Conservation (phyloP, 306 rosid genomes). For the Lotus japonicus region DNA sequence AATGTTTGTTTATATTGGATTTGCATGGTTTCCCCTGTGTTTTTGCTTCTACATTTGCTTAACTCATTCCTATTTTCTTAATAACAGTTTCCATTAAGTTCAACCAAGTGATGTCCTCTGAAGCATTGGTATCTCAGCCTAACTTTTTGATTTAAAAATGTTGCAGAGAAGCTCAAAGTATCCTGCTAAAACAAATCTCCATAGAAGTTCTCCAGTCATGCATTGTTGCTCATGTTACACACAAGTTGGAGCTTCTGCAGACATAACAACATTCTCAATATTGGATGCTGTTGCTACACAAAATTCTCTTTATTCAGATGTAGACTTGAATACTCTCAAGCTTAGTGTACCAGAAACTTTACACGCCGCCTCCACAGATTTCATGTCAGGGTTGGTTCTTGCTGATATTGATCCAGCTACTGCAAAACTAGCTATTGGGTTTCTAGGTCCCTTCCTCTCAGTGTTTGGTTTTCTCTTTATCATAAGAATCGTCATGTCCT, state of each 20-base stretch:
- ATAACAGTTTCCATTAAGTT: background rate
- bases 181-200: conserved; percentile 22
- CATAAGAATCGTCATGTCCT: conserved; percentile 85
- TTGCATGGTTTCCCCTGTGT: background rate
- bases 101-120: background rate
- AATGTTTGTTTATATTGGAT: background rate
- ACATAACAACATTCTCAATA: background rate
- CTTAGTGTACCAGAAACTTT: conserved; percentile 25
- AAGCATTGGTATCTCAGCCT: background rate
- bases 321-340: conserved; percentile 14
- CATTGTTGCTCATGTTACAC: conserved; percentile 34
- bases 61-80: background rate
- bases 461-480: conserved; percentile 66
- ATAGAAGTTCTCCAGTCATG: conserved; percentile 9
- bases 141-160: background rate
- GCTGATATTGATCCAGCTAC: conserved; percentile 80
- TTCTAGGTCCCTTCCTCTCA: conserved; percentile 79
- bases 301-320: conserved; percentile 18
- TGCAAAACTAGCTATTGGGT: conserved; percentile 62
- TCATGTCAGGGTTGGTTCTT: conserved; percentile 30
- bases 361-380: conserved; percentile 20
- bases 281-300: background rate
- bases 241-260: conserved; percentile 12
- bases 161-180: conserved; percentile 46
- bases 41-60: background rate